A percentile compares a stretch with the other conserved stretches of the same genome.
These are phyloP conservation scores for Bacidia gigantensis DNA, from an alignment of 495 filamentous ascomycete genomes.

Conservation along the genomic window DNA sequence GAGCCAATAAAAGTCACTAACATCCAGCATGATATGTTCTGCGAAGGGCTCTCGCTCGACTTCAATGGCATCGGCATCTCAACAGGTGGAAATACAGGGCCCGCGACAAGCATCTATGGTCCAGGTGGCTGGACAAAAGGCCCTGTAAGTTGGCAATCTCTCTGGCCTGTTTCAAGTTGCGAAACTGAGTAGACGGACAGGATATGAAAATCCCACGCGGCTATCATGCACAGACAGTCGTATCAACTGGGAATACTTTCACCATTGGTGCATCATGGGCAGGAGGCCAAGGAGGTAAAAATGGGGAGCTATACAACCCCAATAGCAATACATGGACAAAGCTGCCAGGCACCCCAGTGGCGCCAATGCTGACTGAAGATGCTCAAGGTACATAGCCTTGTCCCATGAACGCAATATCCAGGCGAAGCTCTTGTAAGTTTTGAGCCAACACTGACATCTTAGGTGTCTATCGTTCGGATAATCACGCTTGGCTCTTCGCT, in stretches of 20 bases:
- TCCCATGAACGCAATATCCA: too few relatives aligned
- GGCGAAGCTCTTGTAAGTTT: too few relatives aligned
- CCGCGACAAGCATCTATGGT: constrained; percentile 36
- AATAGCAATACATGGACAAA: constrained; percentile 24
- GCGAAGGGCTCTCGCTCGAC: constrained; percentile 42
- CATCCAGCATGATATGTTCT: constrained; percentile 49
- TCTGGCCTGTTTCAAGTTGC: too few relatives aligned
- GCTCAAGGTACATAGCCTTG: constrained; percentile 21
- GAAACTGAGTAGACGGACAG: too few relatives aligned
- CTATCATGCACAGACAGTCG: constrained; percentile 39
- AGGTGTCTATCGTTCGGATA: constrained; percentile 34
- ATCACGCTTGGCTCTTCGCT: constrained; percentile 46
- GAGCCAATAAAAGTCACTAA: constrained; percentile 28
- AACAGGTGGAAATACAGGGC: constrained; percentile 34
- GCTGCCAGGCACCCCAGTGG: constrained; percentile 26
- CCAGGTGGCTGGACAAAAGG: constrained; percentile 14
- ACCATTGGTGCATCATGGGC: constrained; percentile 47
- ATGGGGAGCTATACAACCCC: constrained; percentile 38
- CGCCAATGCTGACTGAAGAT: constrained; percentile 40
- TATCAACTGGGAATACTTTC: constrained; percentile 43
- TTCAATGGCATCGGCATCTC: constrained; percentile 39
- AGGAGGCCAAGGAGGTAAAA: constrained; percentile 25
- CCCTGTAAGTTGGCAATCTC: not conserved
- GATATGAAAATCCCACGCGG: constrained; percentile 40
- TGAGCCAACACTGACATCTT: not conserved